A percentile compares a stretch with the other conserved stretches of the same genome.
phyloP scores from a whole-genome alignment of 2,329 filamentous ascomycete species.

The Pseudogymnoascus sp. region DNA sequence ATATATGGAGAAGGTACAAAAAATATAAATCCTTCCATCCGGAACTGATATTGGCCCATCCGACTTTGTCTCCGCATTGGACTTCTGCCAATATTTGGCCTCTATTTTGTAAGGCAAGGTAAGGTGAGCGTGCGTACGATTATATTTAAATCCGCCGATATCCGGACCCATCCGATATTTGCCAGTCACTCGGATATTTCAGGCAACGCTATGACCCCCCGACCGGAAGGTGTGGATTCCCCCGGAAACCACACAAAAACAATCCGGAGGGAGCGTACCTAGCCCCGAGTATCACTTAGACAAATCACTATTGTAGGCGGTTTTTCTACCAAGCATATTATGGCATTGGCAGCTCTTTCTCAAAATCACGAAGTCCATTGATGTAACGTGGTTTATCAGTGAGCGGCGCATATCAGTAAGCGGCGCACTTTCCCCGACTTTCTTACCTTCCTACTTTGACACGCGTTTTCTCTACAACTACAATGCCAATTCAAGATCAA shows the following conservation, averaged over 20 bases:
- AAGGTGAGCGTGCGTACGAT: neutral
- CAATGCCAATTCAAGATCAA: too few species aligned
- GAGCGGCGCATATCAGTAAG: too few species aligned
- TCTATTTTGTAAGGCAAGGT: neutral
- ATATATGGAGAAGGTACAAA: neutral
- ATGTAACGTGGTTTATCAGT: too few species aligned
- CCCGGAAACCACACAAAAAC: neutral
- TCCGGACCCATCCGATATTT: neutral
- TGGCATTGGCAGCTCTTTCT: neutral
- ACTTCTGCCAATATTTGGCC: neutral
- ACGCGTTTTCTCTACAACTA: too few species aligned
- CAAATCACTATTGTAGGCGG: too few species aligned
- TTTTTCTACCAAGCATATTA: neutral
- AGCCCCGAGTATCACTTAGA: neutral
- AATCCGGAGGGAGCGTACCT: neutral
- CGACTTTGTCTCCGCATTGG: neutral
- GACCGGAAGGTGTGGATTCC: neutral
- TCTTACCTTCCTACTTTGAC: too few species aligned
- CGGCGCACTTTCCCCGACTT: too few species aligned
- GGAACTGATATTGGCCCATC: neutral
- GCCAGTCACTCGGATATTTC: neutral
- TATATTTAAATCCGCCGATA: neutral
- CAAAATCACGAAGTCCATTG: neutral
- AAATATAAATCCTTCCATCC: slow-evolving; percentile 9
- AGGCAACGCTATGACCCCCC: neutral